Base-by-base conservation (phyloP, 768 basidiomycete species). In the Auricularia auricula-judae region DNA sequence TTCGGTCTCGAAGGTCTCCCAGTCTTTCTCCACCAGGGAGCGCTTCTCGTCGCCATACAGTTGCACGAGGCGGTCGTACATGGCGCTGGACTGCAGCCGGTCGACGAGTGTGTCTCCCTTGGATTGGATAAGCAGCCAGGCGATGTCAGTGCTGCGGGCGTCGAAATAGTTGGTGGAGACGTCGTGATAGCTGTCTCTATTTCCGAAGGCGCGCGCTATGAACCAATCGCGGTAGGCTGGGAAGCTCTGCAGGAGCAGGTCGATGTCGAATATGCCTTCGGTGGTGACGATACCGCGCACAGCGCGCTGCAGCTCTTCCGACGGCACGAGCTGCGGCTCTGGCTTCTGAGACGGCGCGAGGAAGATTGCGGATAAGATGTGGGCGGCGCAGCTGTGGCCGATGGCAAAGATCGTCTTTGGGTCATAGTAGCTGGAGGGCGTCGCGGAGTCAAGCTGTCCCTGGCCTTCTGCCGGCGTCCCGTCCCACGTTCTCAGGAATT, bases 311-410 rank as follows among this genome's bases (percentile, higher is more conserved):
- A 86, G 75, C 43, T 63, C 62, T 12, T 18, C 34, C 21, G 65
- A 58, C 42, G 69, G 69, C 23, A 51, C 12, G 44, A 67, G 36
- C 29, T 23, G 36, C 34, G 36, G 61, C 35, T 58, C 51, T 29
- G 70, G 69, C 54, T 77, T 72, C 0, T 87, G 88, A 16, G 73
- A 72, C 23, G 88, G 79, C 70, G 83, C 77, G 65, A 92, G 78
- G 71, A 91, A 81, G 36, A 93, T 82, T 65, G 85, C 82, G 51
- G 82, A 74, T 11, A 92, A 75, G 80, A 93, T 92, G 73, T 93
- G 91, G 1, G 91, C 88, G 66, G 86, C 80, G 75, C 88, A 90
- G 73, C 89, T 91, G 73, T 93, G 91, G 12, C 89, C 90, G 33
- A 90, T 76, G 53, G 91, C 77, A 73, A 82, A 80, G 54, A 92